Evolutionary conservation across 1,284 basidiomycete species (phyloP), one percentile per base, ranked within the genome.

Genomic region (Taiwanofungus camphoratus): DNA sequence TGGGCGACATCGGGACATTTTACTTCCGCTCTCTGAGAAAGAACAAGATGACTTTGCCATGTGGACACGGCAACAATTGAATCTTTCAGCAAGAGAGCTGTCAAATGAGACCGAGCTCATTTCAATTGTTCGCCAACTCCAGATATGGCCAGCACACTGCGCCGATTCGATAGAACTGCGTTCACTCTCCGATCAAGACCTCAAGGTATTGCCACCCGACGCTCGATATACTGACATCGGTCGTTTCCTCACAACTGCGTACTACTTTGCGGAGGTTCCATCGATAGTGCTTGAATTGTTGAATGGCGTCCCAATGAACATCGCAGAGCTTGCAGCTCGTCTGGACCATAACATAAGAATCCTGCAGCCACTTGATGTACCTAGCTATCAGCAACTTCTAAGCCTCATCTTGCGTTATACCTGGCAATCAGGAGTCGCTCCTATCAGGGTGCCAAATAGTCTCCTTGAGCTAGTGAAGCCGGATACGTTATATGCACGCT

Each of bases 401-500:
- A 18, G 12, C 4, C 7, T 32, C 29, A 16, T 40, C 27, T 18
- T 15, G 16, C 19, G n/a, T 24, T 7, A 24, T 26, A 5, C 13
- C 5, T 31, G 13, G 26, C n/a, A 12, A 18, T 8, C 19, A 12
- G 20, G 8, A 6, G 18, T 16, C 13, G n/a, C 5, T 23, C 7
- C 3, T 4, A 4, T 46, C 3, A 39, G 30, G 21, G 38, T 48
- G 5, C 46, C 46, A 6, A 45, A 48, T 24, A 30, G 12, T 16
- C 23, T 21, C 2, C 9, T 36, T 4, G 36, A 20, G 8, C 8
- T 44, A 13, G 42, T 44, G 3, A n/a, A 16, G 3, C n/a, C 38
- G 7, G 32, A 40, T 22, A 48, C 46, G 16, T 29, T 48, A n/a
- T 48, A 48, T 29, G 27, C 45, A 24, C 15, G 42, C 13, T 35